phyloP scores from a whole-genome alignment of 2,329 filamentous ascomycete species.

The Hypoxylon sp. region DNA sequence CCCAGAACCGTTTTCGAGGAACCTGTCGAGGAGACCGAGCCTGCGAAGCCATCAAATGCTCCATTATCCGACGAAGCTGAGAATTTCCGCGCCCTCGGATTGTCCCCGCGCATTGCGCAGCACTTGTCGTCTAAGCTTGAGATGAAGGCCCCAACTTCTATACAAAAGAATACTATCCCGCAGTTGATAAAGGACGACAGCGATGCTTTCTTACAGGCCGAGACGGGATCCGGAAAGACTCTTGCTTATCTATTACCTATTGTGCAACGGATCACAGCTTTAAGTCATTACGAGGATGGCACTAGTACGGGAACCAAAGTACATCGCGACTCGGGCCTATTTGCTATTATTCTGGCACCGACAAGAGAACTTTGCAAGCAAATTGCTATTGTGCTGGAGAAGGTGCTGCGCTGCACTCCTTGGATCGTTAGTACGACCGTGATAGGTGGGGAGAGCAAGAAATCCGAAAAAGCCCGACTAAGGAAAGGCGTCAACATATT shows the following conservation, averaged over 20 bases:
- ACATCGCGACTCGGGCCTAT: slow-evolving; percentile 87
- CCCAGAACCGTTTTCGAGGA: slow-evolving; percentile 73
- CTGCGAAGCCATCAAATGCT: slow-evolving; percentile 86
- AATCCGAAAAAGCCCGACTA: slow-evolving; percentile 90
- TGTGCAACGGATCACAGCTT: slow-evolving; percentile 85
- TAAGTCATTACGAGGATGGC: slow-evolving; percentile 71
- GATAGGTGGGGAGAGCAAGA: slow-evolving; percentile 76
- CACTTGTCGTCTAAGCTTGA: slow-evolving; percentile 88
- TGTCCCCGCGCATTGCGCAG: slow-evolving; percentile 83
- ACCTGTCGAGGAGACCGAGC: slow-evolving; percentile 62
- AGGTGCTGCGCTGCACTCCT: slow-evolving; percentile 86
- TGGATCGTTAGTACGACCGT: slow-evolving; percentile 95
- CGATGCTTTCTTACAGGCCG: slow-evolving; percentile 95
- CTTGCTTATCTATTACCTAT: slow-evolving; percentile 95
- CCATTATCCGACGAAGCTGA: slow-evolving; percentile 86
- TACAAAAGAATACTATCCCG: slow-evolving; percentile 90
- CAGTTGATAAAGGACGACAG: slow-evolving; percentile 83
- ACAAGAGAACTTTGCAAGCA: slow-evolving; percentile 96
- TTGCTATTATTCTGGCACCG: slow-evolving; percentile 93
- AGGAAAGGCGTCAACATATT: slow-evolving; percentile 96
- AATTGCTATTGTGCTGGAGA: slow-evolving; percentile 88
- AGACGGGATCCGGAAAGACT: slow-evolving; percentile 98
- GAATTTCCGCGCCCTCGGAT: slow-evolving; percentile 86
- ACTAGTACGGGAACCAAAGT: slow-evolving; percentile 66
- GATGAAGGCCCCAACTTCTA: slow-evolving; percentile 91